phyloP scores from a whole-genome alignment of 352 stramenopile genomes.

The Elongisporangium undulatum region DNA sequence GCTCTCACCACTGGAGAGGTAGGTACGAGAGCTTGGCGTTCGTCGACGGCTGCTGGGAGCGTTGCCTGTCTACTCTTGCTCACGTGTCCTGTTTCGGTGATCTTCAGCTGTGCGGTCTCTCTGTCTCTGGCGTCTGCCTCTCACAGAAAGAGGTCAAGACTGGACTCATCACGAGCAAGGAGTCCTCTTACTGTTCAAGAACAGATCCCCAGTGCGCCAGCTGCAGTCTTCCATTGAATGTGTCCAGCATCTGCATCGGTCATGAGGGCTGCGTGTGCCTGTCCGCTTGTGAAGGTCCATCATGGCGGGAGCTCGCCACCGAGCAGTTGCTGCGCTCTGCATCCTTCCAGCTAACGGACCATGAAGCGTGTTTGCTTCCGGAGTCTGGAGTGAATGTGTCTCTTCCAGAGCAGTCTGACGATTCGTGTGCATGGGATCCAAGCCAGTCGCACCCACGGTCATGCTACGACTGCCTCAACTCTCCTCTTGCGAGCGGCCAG shows the following conservation, averaged over 20 bases:
- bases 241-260: slow-evolving; percentile 21
- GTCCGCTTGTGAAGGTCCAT: slow-evolving; percentile 21
- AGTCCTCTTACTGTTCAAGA: slow-evolving; percentile 9
- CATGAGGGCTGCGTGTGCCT: slow-evolving; percentile 27
- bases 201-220: slow-evolving; percentile 1
- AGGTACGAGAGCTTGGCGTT: not conserved
- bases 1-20: slow-evolving; percentile 26
- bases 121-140: slow-evolving; percentile 17
- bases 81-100: not conserved
- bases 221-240: slow-evolving; percentile 10
- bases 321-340: slow-evolving; percentile 8
- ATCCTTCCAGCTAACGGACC: not conserved
- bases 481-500: slow-evolving; percentile 11
- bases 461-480: slow-evolving; percentile 38
- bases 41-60: not conserved
- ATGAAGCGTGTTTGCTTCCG: slow-evolving; percentile 3
- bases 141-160: slow-evolving; percentile 5
- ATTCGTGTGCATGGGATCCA: slow-evolving; percentile 32
- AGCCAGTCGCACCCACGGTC: slow-evolving; percentile 19
- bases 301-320: slow-evolving; percentile 19
- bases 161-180: slow-evolving; percentile 7
- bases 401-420: slow-evolving; percentile 16
- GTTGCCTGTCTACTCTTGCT: slow-evolving; percentile 2
- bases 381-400: slow-evolving; percentile 14
- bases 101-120: slow-evolving; percentile 18